Base-by-base conservation (phyloP, 2,329 filamentous ascomycete genomes). In the Claviceps capensis region DNA sequence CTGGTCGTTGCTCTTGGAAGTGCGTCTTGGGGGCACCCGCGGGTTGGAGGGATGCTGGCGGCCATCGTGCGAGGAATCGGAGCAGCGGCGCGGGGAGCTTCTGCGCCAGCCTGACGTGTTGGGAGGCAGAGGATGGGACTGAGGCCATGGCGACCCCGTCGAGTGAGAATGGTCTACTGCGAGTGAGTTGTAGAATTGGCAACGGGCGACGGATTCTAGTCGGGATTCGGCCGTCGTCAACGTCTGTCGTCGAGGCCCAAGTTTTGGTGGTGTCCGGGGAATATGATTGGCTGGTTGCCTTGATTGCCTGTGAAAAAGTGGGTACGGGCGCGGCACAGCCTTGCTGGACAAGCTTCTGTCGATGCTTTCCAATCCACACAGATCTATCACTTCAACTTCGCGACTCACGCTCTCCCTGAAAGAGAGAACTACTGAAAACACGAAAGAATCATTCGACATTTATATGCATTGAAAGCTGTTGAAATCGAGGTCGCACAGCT, bases 21-120 rank as follows among this genome's bases (percentile, higher is more conserved):
- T 67, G 69, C 56, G 71, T 75, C 69, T 57, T 72, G 23, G 58
- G 62, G 48, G 70, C 64, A 53, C 68, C 67, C 48, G 67, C 64
- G 54, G 76, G 68, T 55, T 80, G 70, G 63, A 83, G 76, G 59
- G 77, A 68, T 50, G 72, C 77, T 47, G 91, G 89, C 43, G 93
- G 93, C 68, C 91, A 96, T 58, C 86, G 85, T 53, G 85, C 85
- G 69, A 98, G 86, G 78, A 98, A 96, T 62, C 82, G 82, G 64
- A 85, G 79, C 46, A 98, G 79, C 42, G 84, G 84, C 51, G 79
- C 74, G 8, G 89, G 93, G 42, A 97, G 81, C 58, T 78, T 74
- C 69, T 83, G 80, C 55, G 86, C 86, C 53, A 88, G 75, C 61
- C 74, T 71, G 57, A 81, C 66, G 58, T 73, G 71, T 49, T 69